Evolutionary conservation across 2,329 filamentous ascomycete genomes (phyloP).

Genomic region (Reticulascus tulasneorum): DNA sequence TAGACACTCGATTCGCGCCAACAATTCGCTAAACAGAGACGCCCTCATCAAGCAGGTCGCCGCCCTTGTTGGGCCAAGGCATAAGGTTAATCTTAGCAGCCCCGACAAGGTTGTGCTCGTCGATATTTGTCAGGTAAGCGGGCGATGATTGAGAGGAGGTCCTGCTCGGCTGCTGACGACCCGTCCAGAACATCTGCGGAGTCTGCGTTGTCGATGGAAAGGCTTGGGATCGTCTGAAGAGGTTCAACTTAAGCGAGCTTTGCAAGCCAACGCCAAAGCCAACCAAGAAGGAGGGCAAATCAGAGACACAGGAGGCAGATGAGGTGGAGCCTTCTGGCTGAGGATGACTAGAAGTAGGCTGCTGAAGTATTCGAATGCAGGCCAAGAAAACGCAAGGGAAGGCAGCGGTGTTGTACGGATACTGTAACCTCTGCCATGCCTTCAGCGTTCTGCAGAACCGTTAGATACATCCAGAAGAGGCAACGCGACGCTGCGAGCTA

Average conservation of each 20-base stretch:
- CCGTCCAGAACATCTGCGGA: slow-evolving; percentile 64
- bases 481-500: no score
- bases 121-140: slow-evolving; percentile 71
- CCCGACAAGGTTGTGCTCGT: slow-evolving; percentile 77
- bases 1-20: slow-evolving; percentile 70
- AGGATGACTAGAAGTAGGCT: no score
- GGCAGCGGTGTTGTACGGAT: no score
- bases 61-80: slow-evolving; percentile 57
- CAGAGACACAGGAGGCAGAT: background rate
- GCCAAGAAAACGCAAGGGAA: no score
- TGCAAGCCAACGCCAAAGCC: slow-evolving; percentile 37
- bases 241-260: slow-evolving; percentile 74
- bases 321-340: no score
- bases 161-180: slow-evolving; percentile 2
- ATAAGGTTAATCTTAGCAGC: slow-evolving; percentile 73
- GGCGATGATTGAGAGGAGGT: slow-evolving; percentile 2
- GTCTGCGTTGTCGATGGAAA: slow-evolving; percentile 70
- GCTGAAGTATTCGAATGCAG: no score
- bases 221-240: slow-evolving; percentile 70
- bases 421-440: no score
- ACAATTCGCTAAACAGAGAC: slow-evolving; percentile 64
- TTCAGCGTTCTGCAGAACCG: no score
- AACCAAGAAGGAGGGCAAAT: background rate
- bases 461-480: no score
- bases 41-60: slow-evolving; percentile 70